Percentiles rank a stretch among this genome's conserved stretches.
Evolutionary conservation across 257 asterid genomes (phyloP).

Genomic region (Ajuga chamaepitys): DNA sequence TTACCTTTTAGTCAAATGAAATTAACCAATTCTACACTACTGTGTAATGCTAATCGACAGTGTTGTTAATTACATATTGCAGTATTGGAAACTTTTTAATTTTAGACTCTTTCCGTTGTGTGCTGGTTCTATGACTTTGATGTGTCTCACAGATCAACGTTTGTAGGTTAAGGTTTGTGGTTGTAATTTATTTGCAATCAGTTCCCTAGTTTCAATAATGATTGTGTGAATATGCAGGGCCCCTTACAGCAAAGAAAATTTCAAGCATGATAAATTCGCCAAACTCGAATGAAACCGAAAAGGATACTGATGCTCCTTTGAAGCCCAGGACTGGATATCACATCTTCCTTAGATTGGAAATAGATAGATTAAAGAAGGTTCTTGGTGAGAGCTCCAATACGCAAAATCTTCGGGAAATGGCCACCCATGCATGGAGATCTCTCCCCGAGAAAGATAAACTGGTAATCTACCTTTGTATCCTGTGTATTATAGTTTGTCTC

Average conservation of each 20-base stretch:
- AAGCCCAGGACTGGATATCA: constrained; percentile 55
- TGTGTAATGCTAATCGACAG: too few relatives aligned
- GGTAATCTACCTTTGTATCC: constrained; percentile 28
- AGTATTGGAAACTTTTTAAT: too few relatives aligned
- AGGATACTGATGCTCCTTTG: constrained; percentile 30
- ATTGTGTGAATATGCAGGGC: constrained; percentile 28
- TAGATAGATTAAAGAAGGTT: constrained; percentile 31
- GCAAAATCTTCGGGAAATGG: constrained; percentile 38
- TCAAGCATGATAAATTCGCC: constrained; percentile 5
- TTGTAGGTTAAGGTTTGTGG: not conserved
- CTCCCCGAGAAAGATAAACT: constrained; percentile 39
- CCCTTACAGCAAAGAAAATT: constrained; percentile 14
- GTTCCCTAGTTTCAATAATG: not conserved
- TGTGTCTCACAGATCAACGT: too few relatives aligned
- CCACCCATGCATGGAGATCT: constrained; percentile 41
- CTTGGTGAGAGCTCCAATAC: constrained; percentile 31
- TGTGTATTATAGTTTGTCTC: not conserved
- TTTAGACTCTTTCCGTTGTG: too few relatives aligned
- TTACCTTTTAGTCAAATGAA: too few relatives aligned
- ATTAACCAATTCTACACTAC: too few relatives aligned
- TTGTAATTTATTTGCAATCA: not conserved
- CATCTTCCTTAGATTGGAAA: constrained; percentile 48
- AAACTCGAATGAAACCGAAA: constrained; percentile 7
- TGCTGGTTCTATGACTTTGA: too few relatives aligned
- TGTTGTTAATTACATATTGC: too few relatives aligned